Conservation (phyloP, 805 yeast genomes). For the Candida glaebosa region DNA sequence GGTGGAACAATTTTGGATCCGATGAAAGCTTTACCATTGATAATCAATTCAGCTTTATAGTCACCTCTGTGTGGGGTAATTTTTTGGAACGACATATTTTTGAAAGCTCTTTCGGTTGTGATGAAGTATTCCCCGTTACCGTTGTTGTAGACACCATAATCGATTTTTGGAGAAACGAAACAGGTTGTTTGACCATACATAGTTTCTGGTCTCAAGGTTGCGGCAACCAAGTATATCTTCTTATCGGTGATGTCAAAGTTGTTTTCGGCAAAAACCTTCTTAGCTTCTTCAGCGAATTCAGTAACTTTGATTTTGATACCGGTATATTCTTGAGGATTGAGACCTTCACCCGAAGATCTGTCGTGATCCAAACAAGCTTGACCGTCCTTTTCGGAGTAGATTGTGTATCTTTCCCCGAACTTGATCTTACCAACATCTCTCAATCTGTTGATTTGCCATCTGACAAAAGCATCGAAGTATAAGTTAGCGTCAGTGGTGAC, state of each 20-base stretch:
- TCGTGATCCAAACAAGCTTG: conserved; percentile 99
- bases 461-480: conserved; percentile 88
- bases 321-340: conserved; percentile 92
- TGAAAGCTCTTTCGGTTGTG: conserved; percentile 92
- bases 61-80: conserved; percentile 85
- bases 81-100: conserved; percentile 95
- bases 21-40: conserved; percentile 71
- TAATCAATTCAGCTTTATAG: conserved; percentile 53
- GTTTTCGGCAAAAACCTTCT: conserved; percentile 46
- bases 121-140: conserved; percentile 72
- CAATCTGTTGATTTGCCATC: conserved; percentile 94
- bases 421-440: conserved; percentile 86
- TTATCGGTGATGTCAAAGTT: conserved; percentile 48
- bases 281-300: conserved; percentile 56
- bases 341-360: conserved; percentile 95
- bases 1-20: conserved; percentile 91
- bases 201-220: conserved; percentile 97
- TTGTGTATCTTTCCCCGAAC: conserved; percentile 97
- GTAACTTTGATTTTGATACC: conserved; percentile 81
- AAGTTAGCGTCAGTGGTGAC: conserved; percentile 95
- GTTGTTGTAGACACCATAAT: conserved; percentile 86
- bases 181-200: conserved; percentile 99
- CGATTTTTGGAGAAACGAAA: conserved; percentile 93
- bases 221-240: conserved; percentile 84
- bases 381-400: conserved; percentile 96